Evolutionary conservation across 441 rosid species (phyloP), one percentile per base, ranked within the genome.

Genomic region (Viola pubescens): DNA sequence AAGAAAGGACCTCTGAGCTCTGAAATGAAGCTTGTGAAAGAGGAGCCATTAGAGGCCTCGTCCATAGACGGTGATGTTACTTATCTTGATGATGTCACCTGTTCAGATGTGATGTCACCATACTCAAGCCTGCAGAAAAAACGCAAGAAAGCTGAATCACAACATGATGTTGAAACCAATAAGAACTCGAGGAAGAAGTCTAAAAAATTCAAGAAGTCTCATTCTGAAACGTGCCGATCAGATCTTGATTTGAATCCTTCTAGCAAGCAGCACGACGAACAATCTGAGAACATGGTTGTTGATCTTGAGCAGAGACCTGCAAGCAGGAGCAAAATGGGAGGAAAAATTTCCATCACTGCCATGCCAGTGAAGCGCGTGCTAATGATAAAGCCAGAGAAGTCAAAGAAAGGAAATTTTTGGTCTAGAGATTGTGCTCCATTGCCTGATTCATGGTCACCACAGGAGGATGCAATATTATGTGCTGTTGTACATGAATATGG

Each of bases 401-500:
- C 89, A 52, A 95, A 82, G 76, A 95, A 83, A 71, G 95, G 96
- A 50, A 89, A 89, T 75, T 66, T 89, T 63, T 91, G 97, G 96
- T 89, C 96, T 9, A 91, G 85, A 71, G 99, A 91, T 67, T 89
- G 91, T 79, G 88, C 89, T 73, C 95, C 99, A 57, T 77, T 78
- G 42, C 94, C 99, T 67, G 98, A 87, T 81, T 76, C 73, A 67
- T 95, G 99, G 99, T 75, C 80, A 75, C 81, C 98, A 16, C 99
- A 85, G 74, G 99, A 95, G 82, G 98, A 95, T 81, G 98, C 99
- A 66, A 65, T 91, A 74, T 77, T 95, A 81, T 87, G 98, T 81
- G 99, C 99, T 56, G 82, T 83, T 66, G 97, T 95, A 56, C 99
- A 95, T 78, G 99, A 95, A 76, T 95, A 95, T 82, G 99, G 97